Percentiles rank a stretch among this genome's conserved stretches.
phyloP scores from a whole-genome alignment of 495 filamentous ascomycete species.

The Sabuloglossum arenarium region DNA sequence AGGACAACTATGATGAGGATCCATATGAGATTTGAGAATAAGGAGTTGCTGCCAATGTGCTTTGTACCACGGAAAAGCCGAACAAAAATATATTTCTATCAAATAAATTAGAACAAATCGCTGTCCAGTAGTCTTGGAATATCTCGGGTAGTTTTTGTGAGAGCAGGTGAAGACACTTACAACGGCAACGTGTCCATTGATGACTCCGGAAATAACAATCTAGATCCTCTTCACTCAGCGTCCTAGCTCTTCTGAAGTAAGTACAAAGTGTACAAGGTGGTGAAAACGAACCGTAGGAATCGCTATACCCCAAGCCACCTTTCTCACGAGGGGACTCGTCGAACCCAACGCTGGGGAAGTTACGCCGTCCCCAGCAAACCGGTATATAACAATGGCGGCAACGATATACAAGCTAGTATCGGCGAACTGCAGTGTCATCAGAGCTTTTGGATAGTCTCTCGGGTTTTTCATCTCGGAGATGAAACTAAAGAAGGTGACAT shows the following conservation, averaged over 20 bases:
- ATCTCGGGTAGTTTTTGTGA: slow-evolving; percentile 1
- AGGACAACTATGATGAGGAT: slow-evolving; percentile 31
- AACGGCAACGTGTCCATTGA: slow-evolving; percentile 6
- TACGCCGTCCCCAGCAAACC: slow-evolving; percentile 48
- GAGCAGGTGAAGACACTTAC: neutral
- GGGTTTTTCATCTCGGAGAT: slow-evolving; percentile 47
- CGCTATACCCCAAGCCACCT: slow-evolving; percentile 61
- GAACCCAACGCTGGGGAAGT: slow-evolving; percentile 47
- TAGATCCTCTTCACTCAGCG: slow-evolving; percentile 24
- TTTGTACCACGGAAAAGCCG: slow-evolving; percentile 33
- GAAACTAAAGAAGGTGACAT: slow-evolving; percentile 57
- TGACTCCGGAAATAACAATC: slow-evolving; percentile 2
- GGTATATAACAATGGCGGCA: slow-evolving; percentile 49
- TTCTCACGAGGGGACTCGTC: slow-evolving; percentile 35
- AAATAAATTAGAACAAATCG: slow-evolving; percentile 12
- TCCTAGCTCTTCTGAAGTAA: slow-evolving; percentile 9
- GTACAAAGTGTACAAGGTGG: slow-evolving; percentile 6
- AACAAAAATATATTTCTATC: slow-evolving; percentile 40
- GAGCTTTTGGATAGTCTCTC: slow-evolving; percentile 18
- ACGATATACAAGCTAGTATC: slow-evolving; percentile 49
- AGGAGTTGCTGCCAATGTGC: slow-evolving; percentile 35
- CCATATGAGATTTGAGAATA: slow-evolving; percentile 26
- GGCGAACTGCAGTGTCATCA: slow-evolving; percentile 39
- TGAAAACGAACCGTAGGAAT: slow-evolving; percentile 41
- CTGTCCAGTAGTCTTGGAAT: slow-evolving; percentile 20